These are phyloP conservation scores for Paraphaeosphaeria minitans DNA, from an alignment of 2,329 filamentous ascomycete genomes.

Conservation along the genomic window DNA sequence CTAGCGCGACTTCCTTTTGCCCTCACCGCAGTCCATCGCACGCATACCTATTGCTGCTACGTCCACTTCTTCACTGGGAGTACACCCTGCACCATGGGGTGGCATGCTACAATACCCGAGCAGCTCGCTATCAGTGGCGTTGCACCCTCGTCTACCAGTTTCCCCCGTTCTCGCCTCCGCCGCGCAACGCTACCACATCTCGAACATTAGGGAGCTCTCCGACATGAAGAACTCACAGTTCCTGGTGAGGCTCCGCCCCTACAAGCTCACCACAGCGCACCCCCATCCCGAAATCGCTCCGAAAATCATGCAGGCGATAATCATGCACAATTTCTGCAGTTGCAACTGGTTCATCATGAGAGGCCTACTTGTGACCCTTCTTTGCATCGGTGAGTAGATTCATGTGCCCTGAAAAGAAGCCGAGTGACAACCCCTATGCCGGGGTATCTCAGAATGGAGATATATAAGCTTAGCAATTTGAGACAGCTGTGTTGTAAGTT, in stretches of 20 bases:
- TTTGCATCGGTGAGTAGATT: neutral
- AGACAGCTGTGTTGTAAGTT: too few species aligned
- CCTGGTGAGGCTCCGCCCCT: neutral
- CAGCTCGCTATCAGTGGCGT: neutral
- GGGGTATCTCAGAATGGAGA: neutral
- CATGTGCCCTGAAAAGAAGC: neutral
- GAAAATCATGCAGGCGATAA: neutral
- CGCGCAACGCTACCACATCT: neutral
- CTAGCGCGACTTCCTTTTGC: neutral
- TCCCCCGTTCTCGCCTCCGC: neutral
- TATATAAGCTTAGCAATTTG: too few species aligned
- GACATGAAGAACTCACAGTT: neutral
- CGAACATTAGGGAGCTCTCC: neutral
- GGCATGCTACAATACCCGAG: neutral
- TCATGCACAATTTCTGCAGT: neutral
- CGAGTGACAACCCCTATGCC: neutral
- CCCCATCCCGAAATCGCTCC: neutral
- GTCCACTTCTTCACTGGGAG: neutral
- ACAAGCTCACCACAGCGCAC: neutral
- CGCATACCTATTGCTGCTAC: neutral
- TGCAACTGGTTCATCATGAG: neutral
- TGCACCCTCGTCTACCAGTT: neutral
- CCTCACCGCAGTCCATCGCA: neutral
- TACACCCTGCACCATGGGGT: neutral
- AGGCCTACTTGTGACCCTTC: neutral